A percentile compares a stretch with the other conserved stretches of the same genome.
These are phyloP conservation scores for Hericium rajendrae DNA, from an alignment of 768 basidiomycete genomes.

Conservation along the genomic window DNA sequence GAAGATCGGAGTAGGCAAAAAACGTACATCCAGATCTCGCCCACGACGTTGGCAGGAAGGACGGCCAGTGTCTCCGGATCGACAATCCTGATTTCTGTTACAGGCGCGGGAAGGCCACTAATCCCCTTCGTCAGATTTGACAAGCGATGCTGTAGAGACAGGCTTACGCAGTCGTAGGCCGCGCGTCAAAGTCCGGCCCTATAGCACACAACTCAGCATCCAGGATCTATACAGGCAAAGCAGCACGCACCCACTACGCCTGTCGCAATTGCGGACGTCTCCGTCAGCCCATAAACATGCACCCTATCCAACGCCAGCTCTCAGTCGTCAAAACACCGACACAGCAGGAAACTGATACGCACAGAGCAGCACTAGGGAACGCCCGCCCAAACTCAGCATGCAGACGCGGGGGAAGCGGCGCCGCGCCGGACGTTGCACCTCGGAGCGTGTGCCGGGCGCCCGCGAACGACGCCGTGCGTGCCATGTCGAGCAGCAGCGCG, in stretches of 20 bases:
- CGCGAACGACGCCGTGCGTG: neutral
- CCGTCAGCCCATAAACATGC: conserved; percentile 70
- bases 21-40: neutral
- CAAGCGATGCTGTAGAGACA: too few relatives aligned
- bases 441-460: neutral
- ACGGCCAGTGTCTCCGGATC: neutral
- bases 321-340: neutral
- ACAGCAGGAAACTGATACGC: neutral
- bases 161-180: conserved; percentile 44
- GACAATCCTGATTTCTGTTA: neutral
- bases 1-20: too few relatives aligned
- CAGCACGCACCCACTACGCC: conserved; percentile 50
- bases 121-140: too few relatives aligned
- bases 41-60: neutral
- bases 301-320: neutral
- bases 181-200: conserved; percentile 58
- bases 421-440: neutral
- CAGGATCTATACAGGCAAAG: neutral
- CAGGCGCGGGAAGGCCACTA: neutral
- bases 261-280: conserved; percentile 68
- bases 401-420: neutral
- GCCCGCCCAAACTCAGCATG: neutral
- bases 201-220: neutral
- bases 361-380: neutral
- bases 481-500: neutral